These are phyloP conservation scores for Sechiopsis laciniata DNA, from an alignment of 306 rosid species.

Conservation along the genomic window DNA sequence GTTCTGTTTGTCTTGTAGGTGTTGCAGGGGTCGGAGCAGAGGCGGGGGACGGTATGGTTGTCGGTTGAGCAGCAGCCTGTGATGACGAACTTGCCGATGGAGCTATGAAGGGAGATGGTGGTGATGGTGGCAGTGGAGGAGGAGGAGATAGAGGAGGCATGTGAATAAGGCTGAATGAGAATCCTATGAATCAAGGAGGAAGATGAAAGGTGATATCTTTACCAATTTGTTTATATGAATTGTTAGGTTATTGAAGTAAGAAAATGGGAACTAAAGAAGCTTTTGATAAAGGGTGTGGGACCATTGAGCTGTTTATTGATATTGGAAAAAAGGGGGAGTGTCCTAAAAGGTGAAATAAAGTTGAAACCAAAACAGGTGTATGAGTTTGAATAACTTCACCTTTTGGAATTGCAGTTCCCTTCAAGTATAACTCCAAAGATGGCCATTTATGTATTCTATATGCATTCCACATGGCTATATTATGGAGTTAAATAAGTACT, in stretches of 20 bases:
- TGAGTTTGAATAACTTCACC: conserved; percentile 33
- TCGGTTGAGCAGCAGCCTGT: conserved; percentile 15
- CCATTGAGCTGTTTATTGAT: conserved; percentile 34
- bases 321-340: conserved; percentile 34
- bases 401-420: conserved; percentile 32
- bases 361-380: conserved; percentile 31
- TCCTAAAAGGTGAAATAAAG: conserved; percentile 35
- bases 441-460: not conserved
- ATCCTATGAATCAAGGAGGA: conserved; percentile 17
- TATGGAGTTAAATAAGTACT: too few relatives aligned
- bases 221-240: too few relatives aligned
- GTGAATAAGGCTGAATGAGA: conserved; percentile 20
- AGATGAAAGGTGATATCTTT: too few relatives aligned
- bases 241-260: conserved; percentile 17
- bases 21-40: conserved; percentile 19
- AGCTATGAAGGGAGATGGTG: conserved; percentile 23
- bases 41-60: conserved; percentile 10
- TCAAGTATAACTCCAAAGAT: not conserved
- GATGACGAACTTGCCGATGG: conserved; percentile 1
- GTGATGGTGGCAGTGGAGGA: not conserved
- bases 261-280: conserved; percentile 35
- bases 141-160: conserved; percentile 38
- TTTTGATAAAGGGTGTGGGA: conserved; percentile 48
- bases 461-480: not conserved
- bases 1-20: conserved; percentile 26